A percentile compares a stretch with the other conserved stretches of the same genome.
These are phyloP conservation scores for Geosiphon pyriformis DNA, from an alignment of 192 early-diverging fungal species.

Conservation along the genomic window DNA sequence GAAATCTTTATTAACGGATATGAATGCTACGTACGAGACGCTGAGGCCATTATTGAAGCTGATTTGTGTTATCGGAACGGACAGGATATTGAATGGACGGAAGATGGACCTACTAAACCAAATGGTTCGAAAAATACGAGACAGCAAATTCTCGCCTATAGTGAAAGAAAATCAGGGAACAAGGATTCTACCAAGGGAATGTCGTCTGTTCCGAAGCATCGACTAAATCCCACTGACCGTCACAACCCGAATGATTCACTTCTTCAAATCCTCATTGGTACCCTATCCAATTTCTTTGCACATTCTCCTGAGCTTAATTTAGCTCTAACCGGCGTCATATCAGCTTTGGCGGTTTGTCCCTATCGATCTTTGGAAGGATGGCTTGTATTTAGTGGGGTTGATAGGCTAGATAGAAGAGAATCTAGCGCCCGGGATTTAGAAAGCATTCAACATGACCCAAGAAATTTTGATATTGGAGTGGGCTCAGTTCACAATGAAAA, in stretches of 20 bases:
- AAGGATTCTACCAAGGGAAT: slow-evolving; percentile 37
- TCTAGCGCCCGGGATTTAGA: background rate
- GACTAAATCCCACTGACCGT: slow-evolving; percentile 36
- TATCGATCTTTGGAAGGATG: slow-evolving; percentile 70
- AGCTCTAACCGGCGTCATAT: slow-evolving; percentile 84
- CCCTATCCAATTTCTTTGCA: slow-evolving; percentile 74
- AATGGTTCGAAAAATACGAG: slow-evolving; percentile 31
- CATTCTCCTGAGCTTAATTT: slow-evolving; percentile 87
- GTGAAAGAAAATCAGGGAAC: slow-evolving; percentile 42
- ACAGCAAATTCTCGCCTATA: slow-evolving; percentile 25
- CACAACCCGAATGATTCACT: slow-evolving; percentile 56
- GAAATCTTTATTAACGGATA: slow-evolving; percentile 53
- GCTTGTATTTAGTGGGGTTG: slow-evolving; percentile 49
- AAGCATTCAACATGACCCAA: slow-evolving; percentile 1
- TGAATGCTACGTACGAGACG: slow-evolving; percentile 49
- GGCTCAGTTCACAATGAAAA: slow-evolving; percentile 38
- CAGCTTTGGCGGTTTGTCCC: slow-evolving; percentile 74
- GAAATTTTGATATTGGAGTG: slow-evolving; percentile 21
- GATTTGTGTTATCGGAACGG: slow-evolving; percentile 47
- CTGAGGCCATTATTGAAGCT: slow-evolving; percentile 41
- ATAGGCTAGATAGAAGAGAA: slow-evolving; percentile 35
- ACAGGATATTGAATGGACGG: slow-evolving; percentile 27
- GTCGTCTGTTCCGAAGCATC: slow-evolving; percentile 34
- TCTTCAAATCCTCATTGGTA: slow-evolving; percentile 59
- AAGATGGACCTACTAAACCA: slow-evolving; percentile 26